These are phyloP conservation scores for Tausonia pullulans DNA, from an alignment of 1,284 basidiomycete genomes.

Conservation along the genomic window DNA sequence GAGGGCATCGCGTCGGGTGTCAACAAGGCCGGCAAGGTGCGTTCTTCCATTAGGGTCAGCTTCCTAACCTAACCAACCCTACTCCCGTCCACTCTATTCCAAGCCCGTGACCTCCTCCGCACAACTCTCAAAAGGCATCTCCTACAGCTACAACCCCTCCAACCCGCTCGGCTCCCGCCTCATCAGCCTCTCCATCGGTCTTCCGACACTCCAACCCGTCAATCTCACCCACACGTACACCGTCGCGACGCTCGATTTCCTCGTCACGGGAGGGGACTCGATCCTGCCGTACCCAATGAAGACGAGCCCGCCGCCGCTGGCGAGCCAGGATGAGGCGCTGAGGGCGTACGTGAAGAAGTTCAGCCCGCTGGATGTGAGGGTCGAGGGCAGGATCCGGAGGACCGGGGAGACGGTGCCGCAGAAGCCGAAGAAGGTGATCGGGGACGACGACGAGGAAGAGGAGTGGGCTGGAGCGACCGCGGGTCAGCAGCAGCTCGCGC, in stretches of 20 bases:
- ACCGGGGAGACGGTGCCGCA: constrained; percentile 41
- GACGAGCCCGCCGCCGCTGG: constrained; percentile 27
- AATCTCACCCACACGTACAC: constrained; percentile 26
- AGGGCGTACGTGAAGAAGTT: constrained; percentile 27
- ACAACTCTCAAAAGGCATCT: constrained; percentile 35
- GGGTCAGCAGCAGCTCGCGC: background rate
- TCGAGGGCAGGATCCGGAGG: constrained; percentile 20
- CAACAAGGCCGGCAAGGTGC: constrained; percentile 8
- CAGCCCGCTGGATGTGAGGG: constrained; percentile 17
- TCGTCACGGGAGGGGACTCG: constrained; percentile 36
- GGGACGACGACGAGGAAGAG: background rate
- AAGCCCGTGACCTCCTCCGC: constrained; percentile 33
- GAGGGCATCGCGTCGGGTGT: constrained; percentile 23
- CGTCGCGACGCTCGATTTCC: constrained; percentile 19
- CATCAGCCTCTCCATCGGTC: constrained; percentile 31
- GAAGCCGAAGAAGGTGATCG: constrained; percentile 29
- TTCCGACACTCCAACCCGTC: constrained; percentile 15
- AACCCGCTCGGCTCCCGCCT: constrained; percentile 29
- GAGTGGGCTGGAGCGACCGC: background rate
- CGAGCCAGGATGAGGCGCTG: constrained; percentile 33
- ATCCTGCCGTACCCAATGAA: constrained; percentile 21
- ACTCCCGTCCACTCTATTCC: background rate
- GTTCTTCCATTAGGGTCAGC: background rate
- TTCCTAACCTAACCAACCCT: background rate
- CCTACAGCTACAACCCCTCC: constrained; percentile 33